These are phyloP conservation scores for Nemania bipapillata DNA, from an alignment of 2,329 filamentous ascomycete genomes.

Conservation along the genomic window DNA sequence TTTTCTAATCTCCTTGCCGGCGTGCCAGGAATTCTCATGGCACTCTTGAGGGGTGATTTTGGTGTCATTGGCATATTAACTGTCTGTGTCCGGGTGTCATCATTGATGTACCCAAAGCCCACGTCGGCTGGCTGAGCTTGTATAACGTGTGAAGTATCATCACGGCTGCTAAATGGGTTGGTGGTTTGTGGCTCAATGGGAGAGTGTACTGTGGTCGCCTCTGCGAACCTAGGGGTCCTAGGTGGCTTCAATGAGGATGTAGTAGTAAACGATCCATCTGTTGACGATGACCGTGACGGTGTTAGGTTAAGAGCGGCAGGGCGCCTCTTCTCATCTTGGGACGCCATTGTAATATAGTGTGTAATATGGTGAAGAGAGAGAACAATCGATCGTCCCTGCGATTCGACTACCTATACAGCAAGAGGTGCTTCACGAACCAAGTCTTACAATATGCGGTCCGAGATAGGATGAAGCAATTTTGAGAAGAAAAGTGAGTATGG, in stretches of 20 bases:
- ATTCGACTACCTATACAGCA: slow-evolving; percentile 41
- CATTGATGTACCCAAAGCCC: slow-evolving; percentile 89
- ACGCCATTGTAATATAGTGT: slow-evolving; percentile 47
- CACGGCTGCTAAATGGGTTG: slow-evolving; percentile 64
- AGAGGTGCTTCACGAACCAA: slow-evolving; percentile 47
- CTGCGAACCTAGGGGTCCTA: slow-evolving; percentile 80
- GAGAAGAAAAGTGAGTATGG: slow-evolving; percentile 54
- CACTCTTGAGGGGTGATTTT: slow-evolving; percentile 86
- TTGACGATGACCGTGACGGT: slow-evolving; percentile 60
- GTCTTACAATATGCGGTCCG: slow-evolving; percentile 45
- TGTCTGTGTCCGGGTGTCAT: slow-evolving; percentile 63
- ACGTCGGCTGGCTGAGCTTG: slow-evolving; percentile 83
- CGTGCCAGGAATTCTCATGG: slow-evolving; percentile 86
- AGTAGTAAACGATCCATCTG: slow-evolving; percentile 64
- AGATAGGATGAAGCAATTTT: slow-evolving; percentile 53
- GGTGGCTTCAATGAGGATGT: slow-evolving; percentile 71
- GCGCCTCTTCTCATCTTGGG: slow-evolving; percentile 65
- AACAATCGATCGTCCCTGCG: slow-evolving; percentile 54
- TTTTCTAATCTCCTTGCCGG: slow-evolving; percentile 77
- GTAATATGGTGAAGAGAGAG: slow-evolving; percentile 48
- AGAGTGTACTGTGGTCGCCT: slow-evolving; percentile 82
- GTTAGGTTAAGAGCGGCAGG: slow-evolving; percentile 66
- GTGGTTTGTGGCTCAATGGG: slow-evolving; percentile 70
- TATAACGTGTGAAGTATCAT: slow-evolving; percentile 66
- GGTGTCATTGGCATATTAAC: slow-evolving; percentile 74